Evolutionary conservation across 129 eudicot species (phyloP), one percentile per base, ranked within the genome.

Genomic region (Erigeron canadensis): DNA sequence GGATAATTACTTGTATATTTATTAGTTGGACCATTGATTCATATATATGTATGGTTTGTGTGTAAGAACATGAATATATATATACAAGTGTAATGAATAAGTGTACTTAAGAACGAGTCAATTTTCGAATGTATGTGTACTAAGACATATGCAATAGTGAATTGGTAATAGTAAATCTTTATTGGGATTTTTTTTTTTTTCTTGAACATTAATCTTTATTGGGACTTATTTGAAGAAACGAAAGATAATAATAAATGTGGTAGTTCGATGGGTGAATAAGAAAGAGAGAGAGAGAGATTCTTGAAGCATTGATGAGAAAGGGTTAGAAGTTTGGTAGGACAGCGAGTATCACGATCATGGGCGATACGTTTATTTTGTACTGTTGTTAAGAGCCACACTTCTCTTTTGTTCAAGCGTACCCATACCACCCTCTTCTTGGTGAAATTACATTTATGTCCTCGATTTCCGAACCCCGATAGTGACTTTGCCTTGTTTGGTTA

Each of bases 291-390:
- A 53, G 60, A 62, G 67, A 77, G 79, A 81, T 81, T 73, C 77
- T 65, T 70, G 23, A 41, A 55, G 65, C 82, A 78, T 82, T 82
- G 54, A 82, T 78, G 80, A 70, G 19, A 73, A 73, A 77, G 65
- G 56, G 65, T 78, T 55, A 73, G 73, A 69, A 60, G 76, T 67
- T 72, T 72, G 83, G 58, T 78, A 78, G 70, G 73, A 63, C 80
- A 63, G 60, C 60, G 73, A 78, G 83, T 82, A 82, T 82, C 83
- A 70, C 83, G 77, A 82, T 82, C 80, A 74, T 74, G 74, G 82
- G 77, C 72, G 65, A 77, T 70, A 73, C 69, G 70, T 79, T 72
- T 43, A 44, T 70, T 69, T 70, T 51, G 70, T 78, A 28, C 34
- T 28, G 72, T 34, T 56, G 53, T 78, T 39, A 21, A 65, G 64